These are phyloP conservation scores for Backusella parvicylindrica DNA, from an alignment of 192 early-diverging fungal species.

Conservation along the genomic window DNA sequence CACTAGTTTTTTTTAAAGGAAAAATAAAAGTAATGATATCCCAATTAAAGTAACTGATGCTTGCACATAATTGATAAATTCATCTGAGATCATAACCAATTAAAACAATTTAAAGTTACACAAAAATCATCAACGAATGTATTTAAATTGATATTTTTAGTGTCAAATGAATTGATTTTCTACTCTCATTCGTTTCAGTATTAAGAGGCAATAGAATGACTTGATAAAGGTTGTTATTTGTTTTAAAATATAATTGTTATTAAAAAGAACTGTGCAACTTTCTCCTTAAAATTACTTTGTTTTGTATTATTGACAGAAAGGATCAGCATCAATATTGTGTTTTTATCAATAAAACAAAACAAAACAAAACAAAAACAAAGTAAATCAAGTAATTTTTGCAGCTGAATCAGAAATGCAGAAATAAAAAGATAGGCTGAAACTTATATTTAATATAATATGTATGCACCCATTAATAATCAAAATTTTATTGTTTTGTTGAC, in stretches of 20 bases:
- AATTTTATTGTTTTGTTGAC: neutral
- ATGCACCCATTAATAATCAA: neutral
- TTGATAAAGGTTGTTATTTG: neutral
- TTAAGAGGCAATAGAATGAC: neutral
- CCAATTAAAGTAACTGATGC: neutral
- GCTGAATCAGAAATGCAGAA: neutral
- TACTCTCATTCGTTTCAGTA: neutral
- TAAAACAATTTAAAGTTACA: neutral
- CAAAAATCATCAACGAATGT: neutral
- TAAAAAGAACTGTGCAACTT: neutral
- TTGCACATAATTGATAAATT: neutral
- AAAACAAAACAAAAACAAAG: neutral
- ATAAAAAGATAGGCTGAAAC: neutral
- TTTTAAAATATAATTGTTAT: neutral
- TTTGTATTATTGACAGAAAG: neutral
- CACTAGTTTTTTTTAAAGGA: neutral
- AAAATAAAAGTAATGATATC: neutral
- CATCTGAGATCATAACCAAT: neutral
- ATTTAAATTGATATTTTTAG: neutral
- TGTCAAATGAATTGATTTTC: neutral
- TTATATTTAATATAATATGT: neutral
- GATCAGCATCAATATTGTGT: neutral
- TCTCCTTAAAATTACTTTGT: neutral
- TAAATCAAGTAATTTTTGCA: neutral
- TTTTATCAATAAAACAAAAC: neutral